phyloP scores from a whole-genome alignment of 1,284 basidiomycete species.

The Ganoderma leucocontextum region DNA sequence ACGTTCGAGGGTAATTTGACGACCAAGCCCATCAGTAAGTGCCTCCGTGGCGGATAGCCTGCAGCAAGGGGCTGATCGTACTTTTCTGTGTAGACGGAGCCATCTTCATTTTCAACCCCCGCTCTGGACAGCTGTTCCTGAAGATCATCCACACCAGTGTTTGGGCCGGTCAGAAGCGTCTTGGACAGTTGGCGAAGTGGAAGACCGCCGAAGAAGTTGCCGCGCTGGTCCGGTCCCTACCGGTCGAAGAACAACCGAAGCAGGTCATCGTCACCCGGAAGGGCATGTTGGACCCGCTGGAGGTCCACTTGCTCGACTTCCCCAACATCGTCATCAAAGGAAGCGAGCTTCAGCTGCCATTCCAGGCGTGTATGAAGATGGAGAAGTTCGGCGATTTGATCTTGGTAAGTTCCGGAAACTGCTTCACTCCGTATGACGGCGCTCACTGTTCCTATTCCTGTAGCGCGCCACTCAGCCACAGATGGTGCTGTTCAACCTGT shows the following conservation, averaged over 20 bases:
- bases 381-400: conserved; percentile 99
- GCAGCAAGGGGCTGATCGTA: conserved; percentile 13
- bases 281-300: conserved; percentile 98
- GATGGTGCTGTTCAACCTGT: conserved; percentile 98
- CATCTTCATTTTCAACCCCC: conserved; percentile 99
- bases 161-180: conserved; percentile 99
- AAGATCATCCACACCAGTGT: conserved; percentile 99
- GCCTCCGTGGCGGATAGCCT: not conserved
- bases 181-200: conserved; percentile 99
- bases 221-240: conserved; percentile 94
- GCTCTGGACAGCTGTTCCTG: conserved; percentile 97
- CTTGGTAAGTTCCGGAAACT: conserved; percentile 58
- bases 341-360: conserved; percentile 96
- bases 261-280: conserved; percentile 99
- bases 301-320: conserved; percentile 99
- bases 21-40: conserved; percentile 95
- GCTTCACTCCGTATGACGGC: not conserved
- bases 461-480: conserved; percentile 96
- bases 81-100: conserved; percentile 75
- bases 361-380: conserved; percentile 99
- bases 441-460: conserved; percentile 20
- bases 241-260: conserved; percentile 99
- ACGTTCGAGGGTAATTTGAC: conserved; percentile 99
- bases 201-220: conserved; percentile 99
- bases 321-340: conserved; percentile 99